Conservation (phyloP, 345 rosid species). For the Euphorbia lathyris region DNA sequence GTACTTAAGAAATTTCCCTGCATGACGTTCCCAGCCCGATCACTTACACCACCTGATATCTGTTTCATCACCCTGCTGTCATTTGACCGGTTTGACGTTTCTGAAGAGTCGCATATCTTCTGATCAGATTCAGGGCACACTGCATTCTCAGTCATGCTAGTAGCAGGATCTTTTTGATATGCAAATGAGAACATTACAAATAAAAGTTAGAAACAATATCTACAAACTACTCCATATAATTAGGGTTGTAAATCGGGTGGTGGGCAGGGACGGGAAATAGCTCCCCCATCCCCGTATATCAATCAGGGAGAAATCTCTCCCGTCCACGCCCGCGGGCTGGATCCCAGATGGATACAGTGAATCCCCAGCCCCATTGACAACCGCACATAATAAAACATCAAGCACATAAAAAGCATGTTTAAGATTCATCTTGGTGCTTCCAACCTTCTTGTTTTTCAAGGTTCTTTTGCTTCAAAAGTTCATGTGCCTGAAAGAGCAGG, state of each 20-base stretch:
- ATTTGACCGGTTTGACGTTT: constrained; percentile 28
- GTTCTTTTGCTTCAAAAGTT: constrained; percentile 63
- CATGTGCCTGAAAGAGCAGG: constrained; percentile 59
- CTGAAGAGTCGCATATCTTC: constrained; percentile 30
- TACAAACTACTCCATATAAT: no score
- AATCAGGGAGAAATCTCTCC: no score
- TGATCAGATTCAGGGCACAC: constrained; percentile 30
- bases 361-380: neutral
- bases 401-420: neutral
- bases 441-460: constrained; percentile 56
- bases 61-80: constrained; percentile 22
- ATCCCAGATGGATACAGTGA: no score
- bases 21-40: constrained; percentile 19
- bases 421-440: constrained; percentile 12
- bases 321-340: no score
- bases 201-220: neutral
- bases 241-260: no score
- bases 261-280: no score
- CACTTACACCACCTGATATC: constrained; percentile 25
- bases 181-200: constrained; percentile 7
- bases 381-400: neutral
- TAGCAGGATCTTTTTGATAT: constrained; percentile 32
- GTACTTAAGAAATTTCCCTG: constrained; percentile 30
- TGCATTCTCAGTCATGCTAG: constrained; percentile 29
- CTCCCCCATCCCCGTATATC: no score